Percentiles rank a stretch among this genome's conserved stretches.
Evolutionary conservation across 2,329 filamentous ascomycete genomes (phyloP).

Genomic region (Conoideocrella luteorostrata): DNA sequence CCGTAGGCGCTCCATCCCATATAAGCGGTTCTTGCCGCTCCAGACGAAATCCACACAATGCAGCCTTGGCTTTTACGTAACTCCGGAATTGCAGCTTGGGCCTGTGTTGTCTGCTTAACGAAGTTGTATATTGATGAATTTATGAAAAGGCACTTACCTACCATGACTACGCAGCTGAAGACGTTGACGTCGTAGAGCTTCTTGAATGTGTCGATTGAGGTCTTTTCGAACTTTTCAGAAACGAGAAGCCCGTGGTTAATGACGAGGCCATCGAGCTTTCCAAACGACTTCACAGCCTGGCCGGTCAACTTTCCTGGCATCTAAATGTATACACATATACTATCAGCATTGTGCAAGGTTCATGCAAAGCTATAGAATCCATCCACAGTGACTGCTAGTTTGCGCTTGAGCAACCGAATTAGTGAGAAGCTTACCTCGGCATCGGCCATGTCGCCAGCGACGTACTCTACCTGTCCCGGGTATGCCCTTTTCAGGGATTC

Average conservation of each 20-base stretch:
- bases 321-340: constrained; percentile 21
- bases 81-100: constrained; percentile 62
- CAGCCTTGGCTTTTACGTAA: constrained; percentile 63
- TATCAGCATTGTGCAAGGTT: no score
- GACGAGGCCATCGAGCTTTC: constrained; percentile 71
- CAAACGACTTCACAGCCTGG: constrained; percentile 60
- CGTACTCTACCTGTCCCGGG: constrained; percentile 46
- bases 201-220: constrained; percentile 68
- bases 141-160: constrained; percentile 35
- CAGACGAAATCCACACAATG: constrained; percentile 74
- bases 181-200: constrained; percentile 76
- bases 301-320: constrained; percentile 57
- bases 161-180: constrained; percentile 73
- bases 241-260: constrained; percentile 81
- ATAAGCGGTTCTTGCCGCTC: constrained; percentile 62
- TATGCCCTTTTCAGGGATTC: constrained; percentile 44
- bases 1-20: constrained; percentile 75
- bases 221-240: constrained; percentile 66
- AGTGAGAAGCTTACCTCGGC: constrained; percentile 38
- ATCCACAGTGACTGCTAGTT: no score
- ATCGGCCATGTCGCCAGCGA: constrained; percentile 50
- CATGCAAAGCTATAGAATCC: no score
- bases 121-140: neutral
- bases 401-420: no score
- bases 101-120: constrained; percentile 36